Percentiles rank a stretch among this genome's conserved stretches.
Evolutionary conservation across 495 filamentous ascomycete genomes (phyloP).

Genomic region (Aspergillus steynii): DNA sequence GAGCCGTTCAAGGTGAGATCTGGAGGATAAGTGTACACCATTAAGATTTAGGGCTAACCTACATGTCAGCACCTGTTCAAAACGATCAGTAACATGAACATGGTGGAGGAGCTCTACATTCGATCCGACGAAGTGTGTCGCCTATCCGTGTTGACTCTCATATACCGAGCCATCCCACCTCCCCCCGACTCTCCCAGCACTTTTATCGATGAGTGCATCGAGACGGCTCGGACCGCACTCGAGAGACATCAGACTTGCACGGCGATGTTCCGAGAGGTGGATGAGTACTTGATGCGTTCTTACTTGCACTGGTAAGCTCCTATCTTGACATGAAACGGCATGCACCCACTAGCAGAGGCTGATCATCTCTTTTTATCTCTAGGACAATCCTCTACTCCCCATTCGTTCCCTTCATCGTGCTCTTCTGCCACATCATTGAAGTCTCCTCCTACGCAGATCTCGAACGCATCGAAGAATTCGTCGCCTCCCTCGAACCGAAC

Average conservation of each 20-base stretch:
- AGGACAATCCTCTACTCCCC: slow-evolving; percentile 67
- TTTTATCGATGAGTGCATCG: slow-evolving; percentile 60
- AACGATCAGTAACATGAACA: slow-evolving; percentile 13
- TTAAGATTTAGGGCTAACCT: neutral
- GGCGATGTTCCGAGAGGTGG: slow-evolving; percentile 44
- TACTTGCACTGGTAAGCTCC: slow-evolving; percentile 62
- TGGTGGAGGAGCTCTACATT: slow-evolving; percentile 49
- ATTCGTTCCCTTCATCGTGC: slow-evolving; percentile 67
- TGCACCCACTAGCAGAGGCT: neutral
- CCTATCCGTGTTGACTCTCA: slow-evolving; percentile 54
- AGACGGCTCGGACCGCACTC: slow-evolving; percentile 57
- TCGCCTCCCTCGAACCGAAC: slow-evolving; percentile 53
- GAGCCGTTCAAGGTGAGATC: slow-evolving; percentile 35
- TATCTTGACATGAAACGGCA: neutral
- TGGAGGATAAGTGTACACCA: neutral
- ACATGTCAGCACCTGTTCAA: neutral
- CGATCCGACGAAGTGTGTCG: slow-evolving; percentile 57
- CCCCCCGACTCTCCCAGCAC: slow-evolving; percentile 40
- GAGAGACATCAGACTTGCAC: slow-evolving; percentile 54
- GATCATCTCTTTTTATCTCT: neutral
- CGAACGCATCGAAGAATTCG: slow-evolving; percentile 54
- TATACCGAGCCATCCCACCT: slow-evolving; percentile 62
- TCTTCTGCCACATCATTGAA: slow-evolving; percentile 69
- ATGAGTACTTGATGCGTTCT: slow-evolving; percentile 46
- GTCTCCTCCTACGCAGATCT: slow-evolving; percentile 47